Evolutionary conservation across 306 rosid species (phyloP), one percentile per base, ranked within the genome.

Genomic region (Fagus crenata): DNA sequence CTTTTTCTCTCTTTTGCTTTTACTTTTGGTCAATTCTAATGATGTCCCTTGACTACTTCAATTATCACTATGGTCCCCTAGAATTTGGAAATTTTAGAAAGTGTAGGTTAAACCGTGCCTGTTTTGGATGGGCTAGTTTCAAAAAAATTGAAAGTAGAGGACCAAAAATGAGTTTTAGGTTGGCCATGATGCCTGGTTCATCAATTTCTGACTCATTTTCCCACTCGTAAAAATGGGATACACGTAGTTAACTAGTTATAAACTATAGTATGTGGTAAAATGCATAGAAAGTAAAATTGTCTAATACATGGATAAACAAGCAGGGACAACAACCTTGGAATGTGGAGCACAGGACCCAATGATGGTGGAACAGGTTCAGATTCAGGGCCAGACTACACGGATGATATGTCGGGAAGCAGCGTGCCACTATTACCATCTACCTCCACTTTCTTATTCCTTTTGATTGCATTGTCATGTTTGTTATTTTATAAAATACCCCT

Each of bases 241-340:
- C 11, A 42, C 49, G 12, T 42, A 42, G 49, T 11, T 7, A 42
- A 22, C 28, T 22, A 22, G 28, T 42, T 42, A 7, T 42, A 42
- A 2, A 42, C 49, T 18, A 18, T 5, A 18, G 36, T 58, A 58
- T 7, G 28, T 22, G 64, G 7, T 3, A 22, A 58, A 65, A 15
- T 46, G 51, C 8, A 46, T 46, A 46, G 4, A 9, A 46, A 46
- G 51, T 14, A 46, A 9, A 46, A 0, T 2, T 46, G 8, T 17
- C 71, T 37, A 37, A 37, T 8, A 0, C 17, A 15, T 65, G 49
- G 14, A 6, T 7, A 5, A 65, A 39, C 0, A 67, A 43, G 17
- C 82, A 87, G 90, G 84, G 89, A 84, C 83, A 88, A 88, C 76
- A 88, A 85, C 60, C 32, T 88, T 76, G 91, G 91, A 42, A 88